These are phyloP conservation scores for sunflower (Helianthus annuus) DNA, from an alignment of 129 eudicot genomes.

Conservation along the genomic window DNA sequence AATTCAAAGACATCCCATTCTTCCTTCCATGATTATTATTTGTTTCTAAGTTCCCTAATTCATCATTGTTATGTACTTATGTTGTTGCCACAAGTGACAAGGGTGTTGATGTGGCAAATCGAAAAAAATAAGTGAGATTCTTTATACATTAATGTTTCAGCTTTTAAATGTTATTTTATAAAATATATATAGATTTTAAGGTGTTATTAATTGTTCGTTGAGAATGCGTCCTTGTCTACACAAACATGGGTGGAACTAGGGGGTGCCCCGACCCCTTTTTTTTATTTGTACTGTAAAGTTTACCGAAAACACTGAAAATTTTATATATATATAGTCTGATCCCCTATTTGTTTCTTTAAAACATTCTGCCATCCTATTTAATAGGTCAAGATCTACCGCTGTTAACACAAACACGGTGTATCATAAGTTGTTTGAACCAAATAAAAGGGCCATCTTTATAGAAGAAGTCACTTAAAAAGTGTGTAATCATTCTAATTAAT, in stretches of 20 bases:
- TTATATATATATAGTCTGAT: too few relatives aligned
- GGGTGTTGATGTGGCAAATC: not conserved
- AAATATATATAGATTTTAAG: constrained; percentile 18
- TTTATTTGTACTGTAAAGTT: too few relatives aligned
- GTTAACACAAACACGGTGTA: too few relatives aligned
- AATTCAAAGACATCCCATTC: constrained; percentile 30
- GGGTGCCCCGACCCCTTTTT: too few relatives aligned
- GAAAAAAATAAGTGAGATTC: constrained; percentile 22
- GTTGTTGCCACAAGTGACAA: constrained; percentile 5
- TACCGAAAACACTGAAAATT: too few relatives aligned
- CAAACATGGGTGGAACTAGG: not conserved
- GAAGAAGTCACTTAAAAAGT: too few relatives aligned
- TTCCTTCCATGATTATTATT: constrained; percentile 24
- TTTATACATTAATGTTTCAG: constrained; percentile 2
- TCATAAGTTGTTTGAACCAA: too few relatives aligned
- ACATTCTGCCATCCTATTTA: too few relatives aligned
- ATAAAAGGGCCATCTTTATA: too few relatives aligned
- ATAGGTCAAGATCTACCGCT: too few relatives aligned
- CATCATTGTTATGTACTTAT: constrained; percentile 22
- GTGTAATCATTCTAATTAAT: too few relatives aligned
- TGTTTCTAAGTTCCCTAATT: constrained; percentile 23
- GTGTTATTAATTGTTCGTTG: not conserved
- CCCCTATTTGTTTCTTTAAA: too few relatives aligned
- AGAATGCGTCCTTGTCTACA: not conserved
- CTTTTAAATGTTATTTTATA: constrained; percentile 4